Conservation (phyloP, 345 rosid species). For the Theobroma cacao region DNA sequence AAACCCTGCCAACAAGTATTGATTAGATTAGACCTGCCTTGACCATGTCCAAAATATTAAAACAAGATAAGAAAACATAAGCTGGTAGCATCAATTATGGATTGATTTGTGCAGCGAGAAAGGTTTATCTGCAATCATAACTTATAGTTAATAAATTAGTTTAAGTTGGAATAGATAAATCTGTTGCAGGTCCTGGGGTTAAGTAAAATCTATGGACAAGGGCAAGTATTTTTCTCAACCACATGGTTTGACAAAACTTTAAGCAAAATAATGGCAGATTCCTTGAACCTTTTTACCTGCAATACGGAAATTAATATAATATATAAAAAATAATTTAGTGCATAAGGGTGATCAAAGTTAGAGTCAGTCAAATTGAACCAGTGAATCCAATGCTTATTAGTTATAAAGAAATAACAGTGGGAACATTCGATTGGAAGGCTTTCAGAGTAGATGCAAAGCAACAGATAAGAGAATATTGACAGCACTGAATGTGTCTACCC, state of each 20-base stretch:
- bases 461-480: not conserved
- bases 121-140: not conserved
- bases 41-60: not conserved
- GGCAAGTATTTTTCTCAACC: not conserved
- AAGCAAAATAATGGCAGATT: not conserved
- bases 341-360: too few species aligned
- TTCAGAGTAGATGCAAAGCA: not conserved
- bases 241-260: not conserved
- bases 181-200: not conserved
- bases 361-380: not conserved
- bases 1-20: not conserved
- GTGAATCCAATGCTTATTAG: slow-evolving; percentile 4
- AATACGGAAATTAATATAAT: not conserved
- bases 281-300: slow-evolving; percentile 2
- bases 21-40: not conserved
- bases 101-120: too few species aligned
- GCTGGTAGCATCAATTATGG: too few species aligned
- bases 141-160: not conserved
- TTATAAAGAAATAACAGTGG: not conserved
- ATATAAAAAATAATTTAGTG: too few species aligned
- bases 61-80: not conserved
- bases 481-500: not conserved
- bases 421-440: not conserved
- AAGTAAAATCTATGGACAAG: not conserved
- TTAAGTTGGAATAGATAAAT: not conserved